Percentiles rank a stretch among this genome's conserved stretches.
Evolutionary conservation across 345 rosid genomes (phyloP).

Genomic region (Linum tenue): DNA sequence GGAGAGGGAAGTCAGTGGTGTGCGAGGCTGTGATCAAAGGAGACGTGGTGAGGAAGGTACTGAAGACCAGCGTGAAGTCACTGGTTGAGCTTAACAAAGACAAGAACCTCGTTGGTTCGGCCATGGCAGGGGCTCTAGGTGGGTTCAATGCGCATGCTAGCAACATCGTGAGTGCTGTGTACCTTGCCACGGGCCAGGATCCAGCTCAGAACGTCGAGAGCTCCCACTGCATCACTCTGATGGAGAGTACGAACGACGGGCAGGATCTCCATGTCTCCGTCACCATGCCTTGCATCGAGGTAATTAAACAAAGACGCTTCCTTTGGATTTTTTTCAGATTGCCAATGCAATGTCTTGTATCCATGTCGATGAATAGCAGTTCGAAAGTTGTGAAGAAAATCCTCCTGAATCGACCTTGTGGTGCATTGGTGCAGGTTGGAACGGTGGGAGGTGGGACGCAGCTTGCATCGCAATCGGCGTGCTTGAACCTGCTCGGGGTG

Average conservation of each 20-base stretch:
- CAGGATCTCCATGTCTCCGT: constrained; percentile 3
- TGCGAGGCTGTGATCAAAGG: not conserved
- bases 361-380: no score
- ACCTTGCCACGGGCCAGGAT: not conserved
- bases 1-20: no score
- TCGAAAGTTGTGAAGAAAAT: no score
- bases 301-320: not conserved
- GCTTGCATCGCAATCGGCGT: constrained; percentile 1
- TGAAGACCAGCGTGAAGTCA: not conserved
- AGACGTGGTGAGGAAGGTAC: constrained; percentile 1
- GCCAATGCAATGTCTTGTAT: no score
- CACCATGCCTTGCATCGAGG: constrained; percentile 7
- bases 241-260: constrained; percentile 1
- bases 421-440: not conserved
- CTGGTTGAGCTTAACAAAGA: constrained; percentile 1
- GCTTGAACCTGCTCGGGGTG: constrained; percentile 4
- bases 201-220: constrained; percentile 7
- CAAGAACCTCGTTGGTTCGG: constrained; percentile 8
- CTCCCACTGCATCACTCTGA: constrained; percentile 5
- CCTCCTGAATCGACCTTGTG: no score
- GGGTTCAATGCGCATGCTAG: constrained; percentile 6
- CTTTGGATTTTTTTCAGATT: not conserved
- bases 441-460: constrained; percentile 6
- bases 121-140: constrained; percentile 5
- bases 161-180: constrained; percentile 1